Evolutionary conservation across 2,329 filamentous ascomycete genomes (phyloP).

Genomic region (Fonsecaea monophora): DNA sequence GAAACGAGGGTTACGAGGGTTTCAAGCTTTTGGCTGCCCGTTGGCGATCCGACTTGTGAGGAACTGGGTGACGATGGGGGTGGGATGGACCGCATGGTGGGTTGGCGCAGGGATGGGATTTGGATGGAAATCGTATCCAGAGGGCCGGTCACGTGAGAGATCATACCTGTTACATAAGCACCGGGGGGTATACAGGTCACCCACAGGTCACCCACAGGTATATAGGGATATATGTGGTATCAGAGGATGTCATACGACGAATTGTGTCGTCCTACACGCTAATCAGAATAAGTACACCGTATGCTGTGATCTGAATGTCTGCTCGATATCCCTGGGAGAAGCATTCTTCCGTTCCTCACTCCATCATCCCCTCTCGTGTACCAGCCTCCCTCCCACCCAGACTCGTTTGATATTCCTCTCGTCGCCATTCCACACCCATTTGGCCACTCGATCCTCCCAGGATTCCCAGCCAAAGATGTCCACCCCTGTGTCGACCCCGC

Average conservation of each 20-base stretch:
- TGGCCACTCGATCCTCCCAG: constrained; percentile 85
- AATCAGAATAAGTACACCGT: no score
- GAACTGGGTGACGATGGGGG: background rate
- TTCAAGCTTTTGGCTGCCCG: background rate
- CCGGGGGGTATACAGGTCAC: background rate
- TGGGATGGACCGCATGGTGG: background rate
- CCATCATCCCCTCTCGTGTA: constrained; percentile 62
- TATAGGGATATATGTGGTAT: no score
- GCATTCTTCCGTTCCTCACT: background rate
- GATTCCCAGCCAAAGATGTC: constrained; percentile 90
- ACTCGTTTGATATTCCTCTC: constrained; percentile 88
- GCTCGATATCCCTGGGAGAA: background rate
- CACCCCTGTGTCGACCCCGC: constrained; percentile 66
- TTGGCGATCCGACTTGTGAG: background rate
- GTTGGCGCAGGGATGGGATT: background rate
- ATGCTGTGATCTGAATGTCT: background rate
- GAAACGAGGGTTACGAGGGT: background rate
- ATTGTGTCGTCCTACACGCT: no score
- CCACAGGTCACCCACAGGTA: background rate
- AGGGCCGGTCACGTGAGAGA: no score
- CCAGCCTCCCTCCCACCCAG: constrained; percentile 85
- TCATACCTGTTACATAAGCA: background rate
- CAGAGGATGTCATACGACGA: no score
- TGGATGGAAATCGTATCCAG: background rate
- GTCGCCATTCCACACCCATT: constrained; percentile 95